Percentiles rank a stretch among this genome's conserved stretches.
phyloP scores from a whole-genome alignment of 75 land plant species.

The Chamaecyparis obtusa region DNA sequence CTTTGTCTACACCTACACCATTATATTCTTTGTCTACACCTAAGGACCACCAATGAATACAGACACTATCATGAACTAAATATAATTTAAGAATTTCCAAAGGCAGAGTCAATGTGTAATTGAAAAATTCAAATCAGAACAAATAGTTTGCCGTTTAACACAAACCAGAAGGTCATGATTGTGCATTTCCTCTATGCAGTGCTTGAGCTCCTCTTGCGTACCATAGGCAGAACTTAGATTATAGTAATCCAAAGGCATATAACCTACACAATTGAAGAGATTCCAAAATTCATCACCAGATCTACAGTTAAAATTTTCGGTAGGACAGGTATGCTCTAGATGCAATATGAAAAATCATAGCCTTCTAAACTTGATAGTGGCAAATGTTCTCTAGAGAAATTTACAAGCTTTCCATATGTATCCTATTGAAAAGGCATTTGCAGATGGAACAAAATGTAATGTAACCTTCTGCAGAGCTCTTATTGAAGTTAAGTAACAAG shows the following conservation, averaged over 20 bases:
- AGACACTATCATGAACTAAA: background rate
- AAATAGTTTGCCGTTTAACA: background rate
- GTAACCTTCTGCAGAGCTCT: background rate
- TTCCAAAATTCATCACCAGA: background rate
- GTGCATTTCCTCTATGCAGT: conserved; percentile 74
- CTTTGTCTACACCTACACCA: background rate
- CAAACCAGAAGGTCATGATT: conserved; percentile 66
- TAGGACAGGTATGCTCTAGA: background rate
- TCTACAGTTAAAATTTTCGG: background rate
- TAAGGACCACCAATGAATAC: background rate
- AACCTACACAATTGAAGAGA: conserved; percentile 41
- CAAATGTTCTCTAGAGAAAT: background rate
- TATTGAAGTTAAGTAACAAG: background rate
- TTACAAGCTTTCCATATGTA: background rate
- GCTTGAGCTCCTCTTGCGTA: conserved; percentile 59
- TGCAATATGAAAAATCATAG: background rate
- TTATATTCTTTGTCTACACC: background rate
- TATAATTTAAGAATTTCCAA: background rate
- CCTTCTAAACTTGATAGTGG: background rate
- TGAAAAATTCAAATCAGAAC: background rate
- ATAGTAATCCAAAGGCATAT: conserved; percentile 80
- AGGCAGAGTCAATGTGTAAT: conserved; percentile 1
- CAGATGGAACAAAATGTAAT: background rate
- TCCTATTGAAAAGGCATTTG: background rate
- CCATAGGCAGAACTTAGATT: conserved; percentile 79